Base-by-base conservation (phyloP, 257 asterid species). In the Nemophila menziesii region DNA sequence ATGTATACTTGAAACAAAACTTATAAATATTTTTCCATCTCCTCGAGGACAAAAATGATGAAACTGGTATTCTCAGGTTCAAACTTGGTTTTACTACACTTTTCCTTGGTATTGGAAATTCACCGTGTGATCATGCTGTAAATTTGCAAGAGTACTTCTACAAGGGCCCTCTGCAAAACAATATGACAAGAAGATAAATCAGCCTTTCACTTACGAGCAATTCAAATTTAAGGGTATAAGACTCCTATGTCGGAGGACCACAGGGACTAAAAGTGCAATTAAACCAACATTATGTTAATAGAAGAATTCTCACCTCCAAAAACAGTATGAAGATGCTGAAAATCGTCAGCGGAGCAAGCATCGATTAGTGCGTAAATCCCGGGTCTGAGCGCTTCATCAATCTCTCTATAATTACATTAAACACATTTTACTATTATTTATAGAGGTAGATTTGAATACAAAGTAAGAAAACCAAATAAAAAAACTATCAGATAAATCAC, bases 91-190 rank as follows among this genome's bases (percentile, higher is more conserved):
- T n/a, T n/a, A n/a, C n/a, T n/a, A 89, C 37, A 80, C 86, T 71
- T 89, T 89, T 64, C 97, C 97, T 68, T 48, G 72, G 52, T 69
- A 89, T 33, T 78, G 81, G 85, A 80, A 84, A 56, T 89, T 65
- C 12, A 70, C 29, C 63, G 78, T 74, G 79, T 89, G 80, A 66
- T 89, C 94, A 46, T 89, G 70, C 61, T 70, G 86, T 61, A 84
- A 67, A 27, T 59, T 33, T 16, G 77, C 78, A 37, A 89, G 68
- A 1, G 77, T 74, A 52, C 76, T 80, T 66, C 97, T 80, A 79
- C 95, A 84, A 50, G 97, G 90, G 17, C 97, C 98, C 90, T 89
- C 97, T 80, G 20, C 22, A 67, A 57, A 16, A 49, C 39, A 52
- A 46, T 37, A 55, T 41, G 36, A 38, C 4, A 14, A n/a, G 8